phyloP scores from a whole-genome alignment of 495 filamentous ascomycete genomes.

The Aspergillus bertholletiae region DNA sequence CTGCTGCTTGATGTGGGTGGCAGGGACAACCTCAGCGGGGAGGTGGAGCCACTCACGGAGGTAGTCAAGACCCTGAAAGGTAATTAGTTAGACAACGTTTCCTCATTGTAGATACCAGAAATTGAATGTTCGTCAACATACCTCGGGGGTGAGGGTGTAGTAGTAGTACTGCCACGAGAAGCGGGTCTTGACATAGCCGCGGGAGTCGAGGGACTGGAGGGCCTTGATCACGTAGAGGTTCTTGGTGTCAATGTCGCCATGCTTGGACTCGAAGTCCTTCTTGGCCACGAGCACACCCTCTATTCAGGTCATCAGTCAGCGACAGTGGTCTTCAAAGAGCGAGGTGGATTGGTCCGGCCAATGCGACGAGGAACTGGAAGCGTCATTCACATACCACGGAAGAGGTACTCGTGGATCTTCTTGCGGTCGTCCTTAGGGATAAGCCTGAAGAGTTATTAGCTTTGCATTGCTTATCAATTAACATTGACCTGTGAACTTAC shows the following conservation, averaged over 20 bases:
- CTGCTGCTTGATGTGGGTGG: constrained; percentile 99
- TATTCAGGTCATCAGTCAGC: constrained; percentile 29
- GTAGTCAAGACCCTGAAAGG: constrained; percentile 85
- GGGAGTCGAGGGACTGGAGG: constrained; percentile 92
- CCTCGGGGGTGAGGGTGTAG: constrained; percentile 98
- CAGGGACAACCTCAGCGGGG: constrained; percentile 97
- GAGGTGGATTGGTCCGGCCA: neutral
- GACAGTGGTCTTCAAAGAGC: constrained; percentile 1
- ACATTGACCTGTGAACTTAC: constrained; percentile 23
- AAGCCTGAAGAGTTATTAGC: constrained; percentile 59
- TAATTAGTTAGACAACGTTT: constrained; percentile 1
- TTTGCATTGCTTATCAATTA: neutral
- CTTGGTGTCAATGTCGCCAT: constrained; percentile 94
- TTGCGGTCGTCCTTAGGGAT: constrained; percentile 99
- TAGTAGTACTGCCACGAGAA: constrained; percentile 99
- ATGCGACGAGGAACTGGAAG: constrained; percentile 5
- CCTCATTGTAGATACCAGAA: neutral
- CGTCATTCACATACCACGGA: constrained; percentile 67
- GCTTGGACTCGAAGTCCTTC: constrained; percentile 97
- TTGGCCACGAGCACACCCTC: constrained; percentile 99
- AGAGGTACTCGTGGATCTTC: constrained; percentile 99
- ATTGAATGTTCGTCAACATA: constrained; percentile 12
- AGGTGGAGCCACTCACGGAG: constrained; percentile 99
- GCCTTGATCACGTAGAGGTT: constrained; percentile 99
- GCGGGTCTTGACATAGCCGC: constrained; percentile 97